Base-by-base conservation (phyloP, 305 asterid genomes). In the Plantago coronopus region DNA sequence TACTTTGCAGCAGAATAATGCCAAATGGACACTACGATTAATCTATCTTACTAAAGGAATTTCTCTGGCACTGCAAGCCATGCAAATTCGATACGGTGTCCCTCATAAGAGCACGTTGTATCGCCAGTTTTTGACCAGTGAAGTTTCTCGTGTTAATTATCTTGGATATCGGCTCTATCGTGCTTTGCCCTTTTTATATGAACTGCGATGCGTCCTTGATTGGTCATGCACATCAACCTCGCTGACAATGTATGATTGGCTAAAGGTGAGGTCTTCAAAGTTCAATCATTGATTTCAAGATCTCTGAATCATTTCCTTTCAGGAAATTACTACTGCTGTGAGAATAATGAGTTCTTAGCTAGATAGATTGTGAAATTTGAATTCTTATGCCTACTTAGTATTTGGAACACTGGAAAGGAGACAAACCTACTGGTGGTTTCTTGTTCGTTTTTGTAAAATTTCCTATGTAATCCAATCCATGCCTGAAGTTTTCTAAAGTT, bases 181-280 rank as follows among this genome's bases (percentile, higher is more conserved):
- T 42, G 97, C 99, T 69, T 76, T 94, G 70, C 99, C 97, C 53
- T 94, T 94, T 77, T 81, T 94, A 20, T 94, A 94, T 62, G 99
- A 94, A 76, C 71, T 94, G 61, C 74, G 99, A 63, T 89, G 97
- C 46, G 97, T 94, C 63, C 96, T 94, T 73, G 99, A 94, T 76
- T 94, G 99, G 99, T 94, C 99, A 1, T 94, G 99, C 78, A 89
- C 99, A 16, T 81, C 85, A 15, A 94, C 97, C 43, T 85, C 99
- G 42, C 74, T 94, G 72, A 94, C 97, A 44, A 94, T 94, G 99
- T 94, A 94, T 63, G 99, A 94, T 77, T 94, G 97, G 99, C 83
- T 94, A 73, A 94, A 94, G 95, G 99, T 94, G 72, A 38, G 54
- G 50, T 70, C 59, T 64, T 67, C 37, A 51, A 53, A 48, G 34